Percentiles rank a stretch among this genome's conserved stretches.
These are phyloP conservation scores for Pseudogymnoascus sp. DNA, from an alignment of 2,329 filamentous ascomycete genomes.

Conservation along the genomic window DNA sequence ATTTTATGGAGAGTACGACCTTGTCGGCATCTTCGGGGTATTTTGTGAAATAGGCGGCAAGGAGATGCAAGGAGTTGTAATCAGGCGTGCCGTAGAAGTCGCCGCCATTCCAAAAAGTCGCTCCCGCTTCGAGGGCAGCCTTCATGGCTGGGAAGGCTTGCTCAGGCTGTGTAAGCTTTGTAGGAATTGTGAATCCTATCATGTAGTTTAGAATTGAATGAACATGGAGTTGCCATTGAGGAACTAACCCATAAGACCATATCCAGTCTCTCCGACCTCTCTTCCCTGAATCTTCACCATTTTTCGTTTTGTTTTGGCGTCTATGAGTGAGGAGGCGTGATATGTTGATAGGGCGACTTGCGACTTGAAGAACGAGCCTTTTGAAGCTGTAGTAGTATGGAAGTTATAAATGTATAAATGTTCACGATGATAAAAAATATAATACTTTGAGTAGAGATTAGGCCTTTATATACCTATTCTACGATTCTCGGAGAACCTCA, in stretches of 20 bases:
- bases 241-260: conserved; percentile 19
- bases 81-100: conserved; percentile 55
- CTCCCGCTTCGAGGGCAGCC: conserved; percentile 37
- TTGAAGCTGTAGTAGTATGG: not conserved
- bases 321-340: not conserved
- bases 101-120: conserved; percentile 50
- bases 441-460: not conserved
- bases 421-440: not conserved
- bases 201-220: not conserved
- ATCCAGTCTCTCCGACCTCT: conserved; percentile 23
- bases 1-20: conserved; percentile 55
- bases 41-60: conserved; percentile 52
- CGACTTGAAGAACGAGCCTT: not conserved
- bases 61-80: conserved; percentile 49
- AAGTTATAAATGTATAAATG: not conserved
- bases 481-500: not conserved
- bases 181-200: conserved; percentile 19
- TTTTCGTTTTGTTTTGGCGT: not conserved
- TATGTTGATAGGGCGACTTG: not conserved
- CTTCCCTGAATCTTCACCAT: conserved; percentile 19
- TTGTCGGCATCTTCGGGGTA: conserved; percentile 54
- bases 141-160: conserved; percentile 46
- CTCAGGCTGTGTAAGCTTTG: conserved; percentile 26
- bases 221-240: not conserved
- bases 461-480: conserved; percentile 1